Conservation (phyloP, 2,329 filamentous ascomycete genomes). For the Penicillium sp. region DNA sequence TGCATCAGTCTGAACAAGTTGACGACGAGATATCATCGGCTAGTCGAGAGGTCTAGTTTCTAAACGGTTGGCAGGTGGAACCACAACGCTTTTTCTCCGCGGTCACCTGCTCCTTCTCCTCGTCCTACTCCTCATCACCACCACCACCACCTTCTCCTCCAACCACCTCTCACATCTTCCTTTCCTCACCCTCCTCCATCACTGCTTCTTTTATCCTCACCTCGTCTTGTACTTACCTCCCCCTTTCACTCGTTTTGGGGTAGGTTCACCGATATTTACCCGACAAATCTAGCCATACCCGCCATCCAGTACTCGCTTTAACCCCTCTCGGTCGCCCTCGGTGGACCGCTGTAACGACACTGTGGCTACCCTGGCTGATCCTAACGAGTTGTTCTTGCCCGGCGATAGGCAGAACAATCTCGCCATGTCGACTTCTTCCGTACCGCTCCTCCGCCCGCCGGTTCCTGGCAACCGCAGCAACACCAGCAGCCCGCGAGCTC, state of each 20-base stretch:
- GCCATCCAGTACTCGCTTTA: conserved; percentile 11
- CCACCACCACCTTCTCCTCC: not conserved
- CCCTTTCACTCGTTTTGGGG: conserved; percentile 12
- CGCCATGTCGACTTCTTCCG: conserved; percentile 68
- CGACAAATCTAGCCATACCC: not conserved
- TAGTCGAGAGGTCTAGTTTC: not conserved
- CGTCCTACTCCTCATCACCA: not conserved
- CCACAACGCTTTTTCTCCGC: conserved; percentile 6
- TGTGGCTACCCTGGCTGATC: conserved; percentile 42
- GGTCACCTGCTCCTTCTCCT: conserved; percentile 18
- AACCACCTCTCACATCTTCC: conserved; percentile 1
- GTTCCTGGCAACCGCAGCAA: conserved; percentile 69
- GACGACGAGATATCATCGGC: not conserved
- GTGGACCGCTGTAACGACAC: conserved; percentile 30
- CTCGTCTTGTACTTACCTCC: conserved; percentile 2
- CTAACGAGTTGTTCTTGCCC: conserved; percentile 45
- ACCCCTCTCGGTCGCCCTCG: conserved; percentile 5
- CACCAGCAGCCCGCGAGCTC: conserved; percentile 64
- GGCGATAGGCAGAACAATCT: conserved; percentile 44
- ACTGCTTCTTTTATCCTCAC: not conserved
- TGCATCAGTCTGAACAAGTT: not conserved
- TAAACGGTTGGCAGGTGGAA: conserved; percentile 15
- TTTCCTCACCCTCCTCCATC: conserved; percentile 5
- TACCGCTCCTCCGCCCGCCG: conserved; percentile 79
- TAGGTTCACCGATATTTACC: not conserved